These are phyloP conservation scores for Leccinum angustisporum DNA, from an alignment of 1,284 basidiomycete species.

Conservation along the genomic window DNA sequence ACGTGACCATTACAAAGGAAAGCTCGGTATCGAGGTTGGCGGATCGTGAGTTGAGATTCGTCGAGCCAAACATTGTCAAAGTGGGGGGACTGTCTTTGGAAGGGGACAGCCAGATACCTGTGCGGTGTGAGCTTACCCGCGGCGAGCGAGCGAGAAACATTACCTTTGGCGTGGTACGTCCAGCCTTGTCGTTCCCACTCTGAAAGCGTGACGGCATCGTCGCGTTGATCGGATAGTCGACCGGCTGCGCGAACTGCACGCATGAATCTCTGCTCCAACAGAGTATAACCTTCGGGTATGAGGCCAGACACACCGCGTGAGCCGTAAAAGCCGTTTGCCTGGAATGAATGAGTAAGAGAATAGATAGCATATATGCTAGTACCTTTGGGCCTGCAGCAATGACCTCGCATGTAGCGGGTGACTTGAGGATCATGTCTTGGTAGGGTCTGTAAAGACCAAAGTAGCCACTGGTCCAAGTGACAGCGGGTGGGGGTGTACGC, in stretches of 20 bases:
- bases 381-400: conserved; percentile 89
- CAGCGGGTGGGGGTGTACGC: conserved; percentile 39
- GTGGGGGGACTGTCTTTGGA: conserved; percentile 52
- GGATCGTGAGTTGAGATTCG: conserved; percentile 93
- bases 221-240: conserved; percentile 43
- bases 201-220: conserved; percentile 62
- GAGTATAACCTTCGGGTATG: conserved; percentile 94
- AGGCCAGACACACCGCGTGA: conserved; percentile 87
- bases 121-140: conserved; percentile 7
- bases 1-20: conserved; percentile 82
- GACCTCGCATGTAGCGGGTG: conserved; percentile 66
- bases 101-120: conserved; percentile 87
- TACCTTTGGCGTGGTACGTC: conserved; percentile 99
- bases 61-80: conserved; percentile 91
- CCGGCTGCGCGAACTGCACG: conserved; percentile 54
- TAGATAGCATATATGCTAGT: conserved; percentile 16
- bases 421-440: conserved; percentile 69
- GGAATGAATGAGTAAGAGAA: conserved; percentile 12
- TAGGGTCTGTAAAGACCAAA: conserved; percentile 89
- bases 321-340: conserved; percentile 96
- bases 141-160: conserved; percentile 4
- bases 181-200: conserved; percentile 93
- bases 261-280: conserved; percentile 87
- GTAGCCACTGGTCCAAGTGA: conserved; percentile 92
- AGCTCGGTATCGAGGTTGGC: conserved; percentile 92